phyloP scores from a whole-genome alignment of 345 rosid species.

The Nephelium lappaceum region DNA sequence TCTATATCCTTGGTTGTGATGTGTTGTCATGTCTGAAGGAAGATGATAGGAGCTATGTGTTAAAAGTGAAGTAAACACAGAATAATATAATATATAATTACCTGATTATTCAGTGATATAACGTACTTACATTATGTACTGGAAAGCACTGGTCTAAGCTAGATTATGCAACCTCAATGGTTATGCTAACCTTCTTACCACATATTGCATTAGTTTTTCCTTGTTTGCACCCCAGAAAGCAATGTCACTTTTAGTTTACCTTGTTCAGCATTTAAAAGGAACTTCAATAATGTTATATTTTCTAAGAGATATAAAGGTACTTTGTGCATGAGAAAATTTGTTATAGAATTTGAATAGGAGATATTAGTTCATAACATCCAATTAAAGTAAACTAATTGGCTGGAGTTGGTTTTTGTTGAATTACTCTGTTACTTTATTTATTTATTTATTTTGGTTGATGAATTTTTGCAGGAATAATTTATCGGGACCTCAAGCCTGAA shows the following conservation, averaged over 20 bases:
- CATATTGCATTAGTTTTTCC: too few species aligned
- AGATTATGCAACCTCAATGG: background rate
- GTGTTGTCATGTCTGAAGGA: too few species aligned
- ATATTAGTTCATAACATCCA: background rate
- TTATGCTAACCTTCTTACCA: background rate
- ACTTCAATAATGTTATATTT: background rate
- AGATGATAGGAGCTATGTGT: too few species aligned
- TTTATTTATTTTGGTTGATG: background rate
- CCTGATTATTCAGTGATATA: background rate
- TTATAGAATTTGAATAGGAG: background rate
- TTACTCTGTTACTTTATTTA: background rate
- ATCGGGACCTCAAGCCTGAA: conserved; percentile 96
- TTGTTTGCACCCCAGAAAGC: too few species aligned
- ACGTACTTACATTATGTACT: background rate
- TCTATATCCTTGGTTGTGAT: too few species aligned
- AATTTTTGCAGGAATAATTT: conserved; percentile 65
- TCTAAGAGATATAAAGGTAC: background rate
- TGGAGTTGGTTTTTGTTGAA: background rate
- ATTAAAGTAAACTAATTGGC: background rate
- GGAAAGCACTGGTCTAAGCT: background rate
- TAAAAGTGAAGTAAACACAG: too few species aligned
- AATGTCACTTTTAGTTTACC: too few species aligned
- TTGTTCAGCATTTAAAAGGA: background rate
- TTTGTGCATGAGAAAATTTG: background rate
- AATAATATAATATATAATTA: too few species aligned